Percentiles rank a stretch among this genome's conserved stretches.
These are phyloP conservation scores for Bipolaris victoriae DNA, from an alignment of 2,329 filamentous ascomycete genomes.

Conservation along the genomic window DNA sequence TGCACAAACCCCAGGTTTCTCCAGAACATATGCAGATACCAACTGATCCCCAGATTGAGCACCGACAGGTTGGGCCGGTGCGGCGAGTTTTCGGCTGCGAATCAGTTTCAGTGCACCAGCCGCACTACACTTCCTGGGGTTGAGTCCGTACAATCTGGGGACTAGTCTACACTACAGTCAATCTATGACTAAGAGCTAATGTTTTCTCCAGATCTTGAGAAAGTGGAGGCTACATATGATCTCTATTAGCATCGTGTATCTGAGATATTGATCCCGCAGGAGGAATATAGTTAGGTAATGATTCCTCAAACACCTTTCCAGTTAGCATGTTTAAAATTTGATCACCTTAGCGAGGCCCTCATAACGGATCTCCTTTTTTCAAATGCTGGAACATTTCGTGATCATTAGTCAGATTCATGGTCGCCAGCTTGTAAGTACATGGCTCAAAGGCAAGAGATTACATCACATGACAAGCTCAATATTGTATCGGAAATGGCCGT, in stretches of 20 bases:
- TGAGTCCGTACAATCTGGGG: constrained; percentile 37
- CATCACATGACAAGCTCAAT: neutral
- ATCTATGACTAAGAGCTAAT: constrained; percentile 15
- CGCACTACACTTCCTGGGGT: constrained; percentile 35
- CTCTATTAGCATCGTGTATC: neutral
- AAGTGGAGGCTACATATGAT: neutral
- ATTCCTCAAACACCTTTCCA: no score
- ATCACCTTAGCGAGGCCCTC: no score
- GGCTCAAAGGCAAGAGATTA: neutral
- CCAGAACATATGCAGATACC: constrained; percentile 9
- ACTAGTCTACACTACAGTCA: constrained; percentile 25
- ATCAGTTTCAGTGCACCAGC: constrained; percentile 21
- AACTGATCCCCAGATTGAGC: constrained; percentile 20
- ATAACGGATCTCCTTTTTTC: no score
- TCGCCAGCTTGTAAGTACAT: neutral
- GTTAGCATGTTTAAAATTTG: no score
- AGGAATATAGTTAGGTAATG: neutral
- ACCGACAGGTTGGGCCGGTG: constrained; percentile 16
- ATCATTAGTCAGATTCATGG: neutral
- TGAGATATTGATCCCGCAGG: no score
- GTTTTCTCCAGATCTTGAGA: neutral
- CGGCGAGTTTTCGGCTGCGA: constrained; percentile 15
- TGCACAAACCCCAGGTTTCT: constrained; percentile 11
- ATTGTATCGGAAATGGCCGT: neutral
- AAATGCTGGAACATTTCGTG: no score